Conservation (phyloP, 2,329 filamentous ascomycete species). For the Teratosphaeria pseudoeucalypti region DNA sequence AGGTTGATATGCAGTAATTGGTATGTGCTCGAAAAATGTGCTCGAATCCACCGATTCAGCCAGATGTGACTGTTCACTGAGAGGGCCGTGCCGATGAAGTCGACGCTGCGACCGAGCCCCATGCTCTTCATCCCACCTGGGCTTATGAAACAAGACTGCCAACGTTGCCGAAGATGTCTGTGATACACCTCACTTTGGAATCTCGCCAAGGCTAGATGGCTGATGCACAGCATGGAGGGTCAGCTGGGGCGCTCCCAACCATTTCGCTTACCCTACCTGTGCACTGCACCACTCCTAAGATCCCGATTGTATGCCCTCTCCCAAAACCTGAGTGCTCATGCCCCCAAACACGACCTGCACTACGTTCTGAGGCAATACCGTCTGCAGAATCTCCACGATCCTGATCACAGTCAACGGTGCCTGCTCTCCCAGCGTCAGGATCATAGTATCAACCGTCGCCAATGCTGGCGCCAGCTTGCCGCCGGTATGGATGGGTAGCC, state of each 20-base stretch:
- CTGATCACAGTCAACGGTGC: constrained; percentile 12
- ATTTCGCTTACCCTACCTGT: neutral
- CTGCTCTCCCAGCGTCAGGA: constrained; percentile 20
- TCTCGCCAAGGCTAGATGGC: neutral
- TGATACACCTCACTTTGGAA: neutral
- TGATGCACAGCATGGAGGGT: neutral
- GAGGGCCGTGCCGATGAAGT: too few relatives aligned
- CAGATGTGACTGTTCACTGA: too few relatives aligned
- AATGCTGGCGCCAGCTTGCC: constrained; percentile 32
- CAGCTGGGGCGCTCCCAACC: neutral
- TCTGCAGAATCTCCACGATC: constrained; percentile 14
- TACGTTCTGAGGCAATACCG: constrained; percentile 7
- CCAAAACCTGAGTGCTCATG: constrained; percentile 6
- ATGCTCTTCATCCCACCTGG: neutral
- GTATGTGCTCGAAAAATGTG: too few relatives aligned
- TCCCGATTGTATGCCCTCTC: constrained; percentile 2
- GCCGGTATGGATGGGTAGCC: constrained; percentile 22
- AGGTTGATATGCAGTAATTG: too few relatives aligned
- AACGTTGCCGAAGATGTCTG: neutral
- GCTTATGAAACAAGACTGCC: neutral
- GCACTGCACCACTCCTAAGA: neutral
- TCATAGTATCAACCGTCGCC: constrained; percentile 25
- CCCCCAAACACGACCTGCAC: constrained; percentile 8
- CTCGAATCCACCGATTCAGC: too few relatives aligned
- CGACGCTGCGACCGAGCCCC: too few relatives aligned